Conservation (phyloP, 2,329 filamentous ascomycete genomes). For the Phyllosticta ampelicida region DNA sequence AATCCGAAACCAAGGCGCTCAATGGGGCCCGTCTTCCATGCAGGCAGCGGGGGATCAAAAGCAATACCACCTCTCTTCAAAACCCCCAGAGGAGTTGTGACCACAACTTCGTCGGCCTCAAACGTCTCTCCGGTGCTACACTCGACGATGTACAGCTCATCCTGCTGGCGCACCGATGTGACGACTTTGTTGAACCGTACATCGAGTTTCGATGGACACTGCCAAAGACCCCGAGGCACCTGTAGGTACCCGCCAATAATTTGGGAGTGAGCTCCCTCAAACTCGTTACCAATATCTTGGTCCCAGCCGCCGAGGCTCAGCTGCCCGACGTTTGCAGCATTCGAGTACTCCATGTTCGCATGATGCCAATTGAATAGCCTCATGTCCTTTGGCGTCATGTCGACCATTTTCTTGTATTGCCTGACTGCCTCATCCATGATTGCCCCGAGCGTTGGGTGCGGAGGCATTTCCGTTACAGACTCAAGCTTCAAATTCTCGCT, state of each 20-base stretch:
- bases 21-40: slow-evolving; percentile 75
- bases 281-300: slow-evolving; percentile 95
- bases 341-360: slow-evolving; percentile 95
- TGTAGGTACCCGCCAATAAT: slow-evolving; percentile 90
- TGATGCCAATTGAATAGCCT: slow-evolving; percentile 95
- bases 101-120: slow-evolving; percentile 82
- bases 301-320: slow-evolving; percentile 90
- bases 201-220: slow-evolving; percentile 64
- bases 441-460: slow-evolving; percentile 69
- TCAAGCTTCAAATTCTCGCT: slow-evolving; percentile 63
- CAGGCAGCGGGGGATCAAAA: slow-evolving; percentile 86
- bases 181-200: slow-evolving; percentile 65
- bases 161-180: slow-evolving; percentile 56
- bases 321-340: slow-evolving; percentile 76
- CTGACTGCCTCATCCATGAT: slow-evolving; percentile 84
- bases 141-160: slow-evolving; percentile 41
- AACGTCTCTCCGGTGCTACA: slow-evolving; percentile 68
- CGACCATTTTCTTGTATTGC: slow-evolving; percentile 75
- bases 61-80: slow-evolving; percentile 69
- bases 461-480: slow-evolving; percentile 47
- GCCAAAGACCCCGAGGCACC: slow-evolving; percentile 75
- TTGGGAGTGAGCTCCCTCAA: slow-evolving; percentile 89
- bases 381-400: slow-evolving; percentile 76
- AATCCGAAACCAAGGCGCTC: slow-evolving; percentile 81
- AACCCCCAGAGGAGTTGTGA: slow-evolving; percentile 82